Evolutionary conservation across 352 stramenopile species (phyloP).

Genomic region (Phytophthora europaea): DNA sequence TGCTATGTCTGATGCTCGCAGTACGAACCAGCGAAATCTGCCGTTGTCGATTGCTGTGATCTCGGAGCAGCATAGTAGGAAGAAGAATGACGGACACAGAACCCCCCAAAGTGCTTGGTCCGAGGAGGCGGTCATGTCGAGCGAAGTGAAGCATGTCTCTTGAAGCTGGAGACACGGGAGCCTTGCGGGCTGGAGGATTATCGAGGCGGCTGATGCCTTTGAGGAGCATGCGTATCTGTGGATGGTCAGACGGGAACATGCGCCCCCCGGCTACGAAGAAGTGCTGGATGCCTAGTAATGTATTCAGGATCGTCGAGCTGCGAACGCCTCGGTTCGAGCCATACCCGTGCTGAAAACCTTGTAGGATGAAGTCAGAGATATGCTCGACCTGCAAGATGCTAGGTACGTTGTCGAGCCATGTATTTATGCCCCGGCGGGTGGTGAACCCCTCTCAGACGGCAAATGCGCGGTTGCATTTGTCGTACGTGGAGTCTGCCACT

Average conservation of each 20-base stretch:
- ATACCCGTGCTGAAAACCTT: not conserved
- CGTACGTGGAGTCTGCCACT: not conserved
- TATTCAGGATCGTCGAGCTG: not conserved
- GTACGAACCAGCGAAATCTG: not conserved
- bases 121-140: not conserved
- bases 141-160: not conserved
- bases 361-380: not conserved
- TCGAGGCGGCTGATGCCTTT: not conserved
- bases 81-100: not conserved
- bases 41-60: not conserved
- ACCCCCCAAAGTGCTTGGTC: too few relatives aligned
- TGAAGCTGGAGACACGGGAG: not conserved
- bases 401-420: not conserved
- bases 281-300: not conserved
- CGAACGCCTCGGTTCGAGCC: not conserved
- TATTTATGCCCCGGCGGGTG: not conserved
- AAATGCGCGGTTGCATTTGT: not conserved
- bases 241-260: not conserved
- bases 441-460: not conserved
- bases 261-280: not conserved
- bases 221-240: not conserved
- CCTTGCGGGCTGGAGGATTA: not conserved
- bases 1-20: not conserved
- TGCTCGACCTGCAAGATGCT: not conserved
- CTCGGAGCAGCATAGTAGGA: not conserved